Evolutionary conservation across 306 rosid genomes (phyloP), one percentile per base, ranked within the genome.

Genomic region (Malus fusca): DNA sequence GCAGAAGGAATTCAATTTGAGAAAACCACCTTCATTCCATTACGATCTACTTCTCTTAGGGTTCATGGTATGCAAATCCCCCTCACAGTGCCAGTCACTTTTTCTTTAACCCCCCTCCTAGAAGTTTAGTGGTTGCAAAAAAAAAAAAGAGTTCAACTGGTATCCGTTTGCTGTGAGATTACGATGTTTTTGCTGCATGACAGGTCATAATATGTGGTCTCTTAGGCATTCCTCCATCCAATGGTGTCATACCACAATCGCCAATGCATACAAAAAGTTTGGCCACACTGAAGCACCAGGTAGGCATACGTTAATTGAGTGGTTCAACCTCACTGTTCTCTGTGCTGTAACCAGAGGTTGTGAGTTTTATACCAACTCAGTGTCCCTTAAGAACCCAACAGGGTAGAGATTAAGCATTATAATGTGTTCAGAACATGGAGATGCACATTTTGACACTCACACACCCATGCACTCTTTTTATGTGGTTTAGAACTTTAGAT

Each of bases 231-330:
- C 97, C 97, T 52, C 94, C 94, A 65, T 79, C 97, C 68, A 91
- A 91, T 75, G 97, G 97, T 48, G 97, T 91, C 58, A 89, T 91
- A 80, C 97, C 97, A 44, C 97, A 91, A 78, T 91, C 97, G 78
- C 97, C 97, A 35, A 91, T 91, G 97, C 97, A 91, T 78, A 91
- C 92, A 33, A 91, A 82, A 82, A 83, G 91, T 75, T 80, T 91
- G 82, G 97, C 97, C 75, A 91, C 97, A 65, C 74, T 89, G 71
- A 91, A 91, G 78, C 97, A 89, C 78, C 92, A 86, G 97, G 97
- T 91, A 75, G 51, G 66, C 66, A 75, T 64, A 1, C 52, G 22
- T 56, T 33, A 30, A 11, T 15, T 14, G 56, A 60, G 42, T 23
- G 23, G 68, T 58, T 68, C 64, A 66, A 13, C 53, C 53, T 66